phyloP scores from a whole-genome alignment of 495 filamentous ascomycete genomes.

The Tetracladium marchalianum region DNA sequence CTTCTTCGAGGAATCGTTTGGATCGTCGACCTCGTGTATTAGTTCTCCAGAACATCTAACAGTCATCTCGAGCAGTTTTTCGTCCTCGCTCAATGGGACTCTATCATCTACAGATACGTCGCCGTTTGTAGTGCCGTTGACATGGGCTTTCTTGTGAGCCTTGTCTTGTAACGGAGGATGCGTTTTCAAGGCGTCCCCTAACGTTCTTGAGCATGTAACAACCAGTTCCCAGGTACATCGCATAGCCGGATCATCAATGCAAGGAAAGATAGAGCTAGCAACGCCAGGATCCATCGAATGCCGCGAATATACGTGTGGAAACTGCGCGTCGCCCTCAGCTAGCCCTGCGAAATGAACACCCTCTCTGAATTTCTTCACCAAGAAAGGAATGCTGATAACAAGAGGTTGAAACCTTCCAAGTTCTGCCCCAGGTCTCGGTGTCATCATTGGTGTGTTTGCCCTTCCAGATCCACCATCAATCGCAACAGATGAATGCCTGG shows the following conservation, averaged over 20 bases:
- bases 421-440: conserved; percentile 18
- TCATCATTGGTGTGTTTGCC: conserved; percentile 1
- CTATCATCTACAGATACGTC: conserved; percentile 23
- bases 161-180: conserved; percentile 4
- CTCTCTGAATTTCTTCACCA: conserved; percentile 62
- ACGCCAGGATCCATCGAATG: conserved; percentile 68
- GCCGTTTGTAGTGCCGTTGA: conserved; percentile 17
- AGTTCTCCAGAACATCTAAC: conserved; percentile 86
- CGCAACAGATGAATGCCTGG: conserved; percentile 10
- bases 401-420: conserved; percentile 16
- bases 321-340: conserved; percentile 64
- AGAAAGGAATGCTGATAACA: conserved; percentile 58
- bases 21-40: conserved; percentile 68
- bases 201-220: conserved; percentile 71
- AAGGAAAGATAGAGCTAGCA: conserved; percentile 82
- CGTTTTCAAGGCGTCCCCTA: conserved; percentile 67
- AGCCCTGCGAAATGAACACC: conserved; percentile 86
- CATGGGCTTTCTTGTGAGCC: background rate
- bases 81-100: conserved; percentile 53
- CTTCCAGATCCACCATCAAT: conserved; percentile 8
- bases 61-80: conserved; percentile 74
- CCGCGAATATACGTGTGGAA: conserved; percentile 85
- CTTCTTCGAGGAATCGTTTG: conserved; percentile 65
- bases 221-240: conserved; percentile 81
- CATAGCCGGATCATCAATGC: conserved; percentile 70